Evolutionary conservation across 2,329 filamentous ascomycete genomes (phyloP).

Genomic region (Diaporthe nobilis): DNA sequence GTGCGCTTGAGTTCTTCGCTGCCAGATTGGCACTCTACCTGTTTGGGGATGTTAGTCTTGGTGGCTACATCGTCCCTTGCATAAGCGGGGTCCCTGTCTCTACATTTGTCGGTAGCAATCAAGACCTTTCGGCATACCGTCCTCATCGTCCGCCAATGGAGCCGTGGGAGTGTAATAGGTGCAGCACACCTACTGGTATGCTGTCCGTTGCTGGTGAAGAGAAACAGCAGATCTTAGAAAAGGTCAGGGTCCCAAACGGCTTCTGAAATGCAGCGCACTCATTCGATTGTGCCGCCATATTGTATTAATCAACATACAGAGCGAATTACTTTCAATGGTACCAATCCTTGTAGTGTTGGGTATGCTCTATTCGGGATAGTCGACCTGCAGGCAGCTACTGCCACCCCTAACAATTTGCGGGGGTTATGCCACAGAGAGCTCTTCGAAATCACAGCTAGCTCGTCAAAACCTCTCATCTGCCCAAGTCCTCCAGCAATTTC

Average conservation of each 20-base stretch:
- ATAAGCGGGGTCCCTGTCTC: not conserved
- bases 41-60: not conserved
- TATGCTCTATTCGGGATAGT: not conserved
- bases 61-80: not conserved
- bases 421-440: not conserved
- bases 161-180: not conserved
- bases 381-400: not conserved
- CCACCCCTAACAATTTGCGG: not conserved
- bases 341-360: not conserved
- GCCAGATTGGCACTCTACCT: not conserved
- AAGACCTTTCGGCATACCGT: not conserved
- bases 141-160: not conserved
- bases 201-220: no score
- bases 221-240: not conserved
- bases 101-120: not conserved
- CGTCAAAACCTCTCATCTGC: not conserved
- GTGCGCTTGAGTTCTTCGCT: not conserved
- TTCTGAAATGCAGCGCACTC: not conserved
- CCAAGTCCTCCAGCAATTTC: not conserved
- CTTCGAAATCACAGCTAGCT: not conserved
- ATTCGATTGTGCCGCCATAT: not conserved
- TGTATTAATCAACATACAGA: not conserved
- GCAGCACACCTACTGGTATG: no score
- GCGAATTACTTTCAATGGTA: not conserved
- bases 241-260: not conserved